These are phyloP conservation scores for Ceratobasidium sp. DNA, from an alignment of 1,284 basidiomycete species.

Conservation along the genomic window DNA sequence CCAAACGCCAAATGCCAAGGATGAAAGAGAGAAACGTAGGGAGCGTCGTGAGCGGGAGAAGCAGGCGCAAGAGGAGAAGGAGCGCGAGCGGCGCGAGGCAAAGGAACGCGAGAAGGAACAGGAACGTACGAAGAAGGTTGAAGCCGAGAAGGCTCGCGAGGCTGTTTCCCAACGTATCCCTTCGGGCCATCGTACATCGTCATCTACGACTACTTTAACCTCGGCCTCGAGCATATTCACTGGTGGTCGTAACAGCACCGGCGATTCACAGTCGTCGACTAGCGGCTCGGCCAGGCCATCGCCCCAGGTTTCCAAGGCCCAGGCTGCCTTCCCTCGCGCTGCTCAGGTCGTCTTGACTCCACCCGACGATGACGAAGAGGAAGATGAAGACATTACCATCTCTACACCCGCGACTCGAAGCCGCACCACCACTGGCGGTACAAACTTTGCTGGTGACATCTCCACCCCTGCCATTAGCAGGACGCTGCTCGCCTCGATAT, in stretches of 20 bases:
- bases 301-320: conserved; percentile 22
- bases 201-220: conserved; percentile 35
- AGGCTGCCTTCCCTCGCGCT: conserved; percentile 34
- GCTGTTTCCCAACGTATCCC: conserved; percentile 1
- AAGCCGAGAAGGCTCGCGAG: conserved; percentile 22
- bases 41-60: conserved; percentile 36
- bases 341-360: conserved; percentile 26
- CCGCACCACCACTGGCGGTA: conserved; percentile 35
- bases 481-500: conserved; percentile 36
- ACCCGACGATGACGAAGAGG: conserved; percentile 32
- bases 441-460: conserved; percentile 29
- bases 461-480: conserved; percentile 37
- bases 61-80: conserved; percentile 27
- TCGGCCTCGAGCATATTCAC: conserved; percentile 41
- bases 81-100: conserved; percentile 8
- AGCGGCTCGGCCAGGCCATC: conserved; percentile 25
- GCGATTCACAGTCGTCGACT: conserved; percentile 31
- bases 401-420: conserved; percentile 38
- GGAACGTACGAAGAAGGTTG: conserved; percentile 25
- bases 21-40: conserved; percentile 32
- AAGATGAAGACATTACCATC: conserved; percentile 31
- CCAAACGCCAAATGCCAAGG: conserved; percentile 35
- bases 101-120: conserved; percentile 33
- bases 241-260: conserved; percentile 33
- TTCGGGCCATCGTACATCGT: conserved; percentile 29